Percentiles rank a stretch among this genome's conserved stretches.
Conservation (phyloP, 2,329 filamentous ascomycete species). For the Fusarium praegraminearum region DNA sequence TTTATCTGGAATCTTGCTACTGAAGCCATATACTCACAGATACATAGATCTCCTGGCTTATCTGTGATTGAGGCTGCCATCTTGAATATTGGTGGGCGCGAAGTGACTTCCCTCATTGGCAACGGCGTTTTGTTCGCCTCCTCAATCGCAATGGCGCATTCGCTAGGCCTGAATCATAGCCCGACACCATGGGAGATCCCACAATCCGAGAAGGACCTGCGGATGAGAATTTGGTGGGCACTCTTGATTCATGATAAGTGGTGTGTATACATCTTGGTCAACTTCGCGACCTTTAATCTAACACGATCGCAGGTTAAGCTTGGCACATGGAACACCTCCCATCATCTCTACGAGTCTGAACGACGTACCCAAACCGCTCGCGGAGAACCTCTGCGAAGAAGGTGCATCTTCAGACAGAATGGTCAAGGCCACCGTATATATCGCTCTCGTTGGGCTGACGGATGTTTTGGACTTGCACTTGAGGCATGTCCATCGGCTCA, state of each 20-base stretch:
- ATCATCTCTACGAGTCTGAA: constrained; percentile 60
- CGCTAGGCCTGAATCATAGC: constrained; percentile 66
- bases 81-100: constrained; percentile 70
- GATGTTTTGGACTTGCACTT: constrained; percentile 52
- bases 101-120: constrained; percentile 70
- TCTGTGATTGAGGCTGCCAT: constrained; percentile 69
- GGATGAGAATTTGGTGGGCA: constrained; percentile 69
- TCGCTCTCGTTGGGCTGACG: constrained; percentile 60
- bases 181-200: constrained; percentile 66
- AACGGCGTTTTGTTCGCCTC: constrained; percentile 65
- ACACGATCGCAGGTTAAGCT: constrained; percentile 57
- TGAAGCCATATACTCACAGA: constrained; percentile 69
- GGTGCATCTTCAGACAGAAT: constrained; percentile 27
- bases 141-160: constrained; percentile 65
- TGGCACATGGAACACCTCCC: constrained; percentile 66
- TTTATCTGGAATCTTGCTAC: constrained; percentile 73
- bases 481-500: constrained; percentile 53
- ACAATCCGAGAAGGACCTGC: constrained; percentile 60
- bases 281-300: neutral
- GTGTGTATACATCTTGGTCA: constrained; percentile 48
- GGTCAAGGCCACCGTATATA: constrained; percentile 55
- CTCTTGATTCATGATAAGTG: constrained; percentile 67
- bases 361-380: constrained; percentile 60
- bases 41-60: constrained; percentile 68
- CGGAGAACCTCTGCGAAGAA: constrained; percentile 51